Evolutionary conservation across 1,284 basidiomycete genomes (phyloP), one percentile per base, ranked within the genome.

Genomic region (Microstroma glucosiphilum): DNA sequence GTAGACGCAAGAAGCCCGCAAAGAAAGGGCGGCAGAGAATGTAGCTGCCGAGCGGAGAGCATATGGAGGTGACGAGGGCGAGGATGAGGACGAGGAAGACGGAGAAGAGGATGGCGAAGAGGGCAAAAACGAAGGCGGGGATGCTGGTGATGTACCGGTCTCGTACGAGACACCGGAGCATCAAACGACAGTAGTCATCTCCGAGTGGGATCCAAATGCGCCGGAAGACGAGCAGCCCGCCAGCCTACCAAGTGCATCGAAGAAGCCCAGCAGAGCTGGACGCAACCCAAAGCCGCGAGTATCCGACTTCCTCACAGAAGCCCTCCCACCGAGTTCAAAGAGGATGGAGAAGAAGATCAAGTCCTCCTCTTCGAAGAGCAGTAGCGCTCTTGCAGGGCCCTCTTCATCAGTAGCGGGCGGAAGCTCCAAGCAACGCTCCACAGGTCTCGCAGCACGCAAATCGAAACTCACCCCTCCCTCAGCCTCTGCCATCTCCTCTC

Each of bases 21-120:
- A 68, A 41, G 61, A 73, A 51, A 66, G 68, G 60, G 75, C 75
- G 0, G 69, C 69, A 11, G 75, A 77, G 56, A 77, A 77, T 43
- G 70, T 77, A 23, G 63, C 65, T 19, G 70, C 70, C 37, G 70
- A 75, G 57, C 59, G 65, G 40, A 68, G 62, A 21, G 71, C 71
- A 11, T 70, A 64, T 25, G 74, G 71, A n/a, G 64, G 66, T 12
- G 61, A 64, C n/a, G 64, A 64, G 30, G 68, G 69, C 43, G 70
- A 67, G 57, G 71, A 73, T 23, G 68, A 66, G 23, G 71, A 69
- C 42, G 62, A 65, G 54, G 67, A 72, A 9, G 56, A 49, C 13
- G 64, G 57, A 13, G 61, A 23, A 1, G 57, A 25, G 8, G 57
- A 56, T 40, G 63, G 61, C 23, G 69, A 61, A 37, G 58, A 60